Base-by-base conservation (phyloP, 2,329 filamentous ascomycete genomes). In the Trematosphaeria pertusa region DNA sequence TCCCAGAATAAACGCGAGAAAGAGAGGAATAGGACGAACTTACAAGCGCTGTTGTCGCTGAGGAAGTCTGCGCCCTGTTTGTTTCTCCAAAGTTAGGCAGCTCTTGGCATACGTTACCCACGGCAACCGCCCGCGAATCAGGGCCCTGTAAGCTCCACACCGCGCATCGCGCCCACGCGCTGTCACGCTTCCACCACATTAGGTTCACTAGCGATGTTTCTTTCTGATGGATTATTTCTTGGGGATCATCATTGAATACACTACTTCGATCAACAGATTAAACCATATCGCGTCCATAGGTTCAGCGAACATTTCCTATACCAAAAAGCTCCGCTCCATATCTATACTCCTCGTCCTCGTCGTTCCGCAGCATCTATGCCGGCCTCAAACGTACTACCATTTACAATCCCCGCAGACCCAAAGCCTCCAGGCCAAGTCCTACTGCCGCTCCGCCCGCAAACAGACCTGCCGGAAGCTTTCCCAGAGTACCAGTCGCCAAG, bases 401-500 rank as follows among this genome's bases (percentile, higher is more conserved):
- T n/a, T n/a, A n/a, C n/a, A n/a, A n/a, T n/a, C 50, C 54, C 28
- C 47, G 55, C 48, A 62, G 24, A 3, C 51, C 54, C 37, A 58
- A 26, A 41, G 40, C 42, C n/a, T 46, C 59, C 36, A 65, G 22
- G 2, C 43, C 53, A 26, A 61, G 38, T 14, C 47, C 56, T 10
- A 54, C 34, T 2, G 46, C 48, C 14, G 50, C 58, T 17, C 50
- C 59, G 3, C 62, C 62, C 4, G 21, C 46, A 39, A 62, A 39
- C 8, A 62, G 20, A 1, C 39, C 53, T 15, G 43, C 58, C 2
- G 61, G 50, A 9, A 49, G 15, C 38, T 31, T 52, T 5, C 50
- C 52, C 17, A 62, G 26, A 14, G 54, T 51, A n/a, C 63, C 63
- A 18, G 43, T 60, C 5, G 51, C 51, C n/a, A 67, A 38, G 21